Conservation (phyloP, 2,329 filamentous ascomycete genomes). For the Talaromyces atroroseus region DNA sequence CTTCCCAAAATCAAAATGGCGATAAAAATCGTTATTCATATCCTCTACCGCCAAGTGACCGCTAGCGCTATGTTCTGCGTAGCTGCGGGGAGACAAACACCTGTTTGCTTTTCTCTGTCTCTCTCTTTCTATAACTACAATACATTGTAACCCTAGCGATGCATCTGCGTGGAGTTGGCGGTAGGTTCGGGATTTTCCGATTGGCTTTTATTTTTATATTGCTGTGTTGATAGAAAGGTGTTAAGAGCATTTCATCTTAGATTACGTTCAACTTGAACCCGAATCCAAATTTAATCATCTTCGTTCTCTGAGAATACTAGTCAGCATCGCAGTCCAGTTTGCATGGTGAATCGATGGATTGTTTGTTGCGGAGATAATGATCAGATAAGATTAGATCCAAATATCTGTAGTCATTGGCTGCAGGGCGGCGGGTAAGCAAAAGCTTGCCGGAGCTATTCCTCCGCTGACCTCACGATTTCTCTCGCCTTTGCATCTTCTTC, state of each 20-base stretch:
- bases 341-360: no score
- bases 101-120: not conserved
- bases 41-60: constrained; percentile 1
- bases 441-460: constrained; percentile 9
- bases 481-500: not conserved
- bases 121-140: not conserved
- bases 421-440: not conserved
- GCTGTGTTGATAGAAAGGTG: not conserved
- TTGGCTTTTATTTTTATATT: not conserved
- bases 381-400: constrained; percentile 11
- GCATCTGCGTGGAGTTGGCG: not conserved
- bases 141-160: not conserved
- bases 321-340: no score
- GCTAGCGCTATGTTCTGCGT: not conserved
- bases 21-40: constrained; percentile 13
- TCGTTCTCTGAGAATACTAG: not conserved
- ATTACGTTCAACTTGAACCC: no score
- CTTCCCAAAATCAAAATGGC: constrained; percentile 8
- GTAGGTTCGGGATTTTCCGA: not conserved
- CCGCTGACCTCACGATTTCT: constrained; percentile 4
- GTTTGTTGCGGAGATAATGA: not conserved
- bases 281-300: not conserved
- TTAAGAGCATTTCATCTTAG: not conserved
- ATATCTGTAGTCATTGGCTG: not conserved
- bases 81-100: not conserved